Conservation (phyloP, 1,284 basidiomycete species). For the Cutaneotrichosporon cutaneum region DNA sequence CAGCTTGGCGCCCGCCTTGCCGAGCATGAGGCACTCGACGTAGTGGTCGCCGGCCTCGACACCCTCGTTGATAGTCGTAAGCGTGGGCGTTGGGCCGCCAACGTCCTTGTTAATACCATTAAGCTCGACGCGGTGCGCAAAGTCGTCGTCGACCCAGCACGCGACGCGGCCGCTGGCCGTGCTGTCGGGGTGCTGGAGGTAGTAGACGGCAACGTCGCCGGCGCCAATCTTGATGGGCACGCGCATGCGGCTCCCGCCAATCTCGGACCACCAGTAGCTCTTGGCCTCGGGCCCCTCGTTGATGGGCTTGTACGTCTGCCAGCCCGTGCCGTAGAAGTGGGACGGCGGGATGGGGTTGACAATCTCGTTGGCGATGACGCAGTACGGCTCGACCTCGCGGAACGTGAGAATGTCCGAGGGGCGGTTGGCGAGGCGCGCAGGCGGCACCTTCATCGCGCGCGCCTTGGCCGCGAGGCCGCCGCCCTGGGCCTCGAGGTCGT, state of each 20-base stretch:
- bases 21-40: conserved; percentile 76
- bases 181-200: conserved; percentile 54
- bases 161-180: conserved; percentile 54
- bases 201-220: conserved; percentile 58
- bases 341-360: conserved; percentile 88
- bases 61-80: conserved; percentile 72
- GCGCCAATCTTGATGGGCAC: conserved; percentile 58
- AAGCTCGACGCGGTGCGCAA: conserved; percentile 54
- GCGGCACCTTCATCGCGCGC: conserved; percentile 61
- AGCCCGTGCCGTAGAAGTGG: conserved; percentile 85
- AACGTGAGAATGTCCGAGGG: conserved; percentile 63
- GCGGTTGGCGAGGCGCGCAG: conserved; percentile 65
- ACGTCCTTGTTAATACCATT: conserved; percentile 52
- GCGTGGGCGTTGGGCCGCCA: conserved; percentile 54
- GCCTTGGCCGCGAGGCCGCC: conserved; percentile 40
- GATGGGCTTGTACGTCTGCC: conserved; percentile 72
- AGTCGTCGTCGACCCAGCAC: conserved; percentile 60
- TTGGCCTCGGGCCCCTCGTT: conserved; percentile 54
- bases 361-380: conserved; percentile 87
- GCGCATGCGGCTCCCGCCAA: conserved; percentile 71
- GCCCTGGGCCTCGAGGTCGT: conserved; percentile 20
- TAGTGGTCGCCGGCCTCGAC: conserved; percentile 77
- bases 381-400: conserved; percentile 81
- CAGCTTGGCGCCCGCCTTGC: conserved; percentile 67
- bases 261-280: conserved; percentile 74